Base-by-base conservation (phyloP, 495 filamentous ascomycete species). In the Achaetomiella virescens region DNA sequence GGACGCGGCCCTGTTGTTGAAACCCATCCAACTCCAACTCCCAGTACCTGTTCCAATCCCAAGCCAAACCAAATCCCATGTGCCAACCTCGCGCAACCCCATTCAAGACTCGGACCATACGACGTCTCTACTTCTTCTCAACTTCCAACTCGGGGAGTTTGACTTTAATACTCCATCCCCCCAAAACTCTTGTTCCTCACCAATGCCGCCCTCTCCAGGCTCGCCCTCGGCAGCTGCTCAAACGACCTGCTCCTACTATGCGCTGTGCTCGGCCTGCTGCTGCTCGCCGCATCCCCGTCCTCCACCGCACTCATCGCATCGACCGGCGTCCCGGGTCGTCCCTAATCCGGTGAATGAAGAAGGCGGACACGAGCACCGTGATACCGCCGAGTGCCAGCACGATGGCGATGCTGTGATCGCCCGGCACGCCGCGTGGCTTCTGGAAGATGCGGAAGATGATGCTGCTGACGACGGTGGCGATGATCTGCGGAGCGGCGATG, bases 371-470 rank as follows among this genome's bases (percentile, higher is more conserved):
- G 31, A 95, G 65, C 6, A 89, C 89, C 49, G 85, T 84, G 48
- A 87, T 73, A 2, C 91, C 91, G 10, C 89, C 90, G 57, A 88
- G 82, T 17, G 91, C 79, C 54, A 96, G 70, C 48, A 92, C 88
- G 75, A 91, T 90, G 15, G 85, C 86, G 29, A 95, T 88, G 65
- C 88, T 92, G 59, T 87, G 80, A 74, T 96, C 91, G 55, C 88
- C 91, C 6, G 87, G 84, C 38, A 76, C 79, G 14, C 89, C 90
- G 48, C 91, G 76, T 10, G 87, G 88, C 69, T 91, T 93, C 70
- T 96, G 91, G 61, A 89, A 78, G 25, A 79, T 68, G 58, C 80
- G 82, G 73, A 96, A 96, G 50, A 96, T 88, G 46, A 84, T 78
- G 67, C 84, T 89, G 57, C 86, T 89, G 5, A 84, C 80, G 27